Evolutionary conservation across 2,329 filamentous ascomycete species (phyloP).

Genomic region (Aspergillus uvarum): DNA sequence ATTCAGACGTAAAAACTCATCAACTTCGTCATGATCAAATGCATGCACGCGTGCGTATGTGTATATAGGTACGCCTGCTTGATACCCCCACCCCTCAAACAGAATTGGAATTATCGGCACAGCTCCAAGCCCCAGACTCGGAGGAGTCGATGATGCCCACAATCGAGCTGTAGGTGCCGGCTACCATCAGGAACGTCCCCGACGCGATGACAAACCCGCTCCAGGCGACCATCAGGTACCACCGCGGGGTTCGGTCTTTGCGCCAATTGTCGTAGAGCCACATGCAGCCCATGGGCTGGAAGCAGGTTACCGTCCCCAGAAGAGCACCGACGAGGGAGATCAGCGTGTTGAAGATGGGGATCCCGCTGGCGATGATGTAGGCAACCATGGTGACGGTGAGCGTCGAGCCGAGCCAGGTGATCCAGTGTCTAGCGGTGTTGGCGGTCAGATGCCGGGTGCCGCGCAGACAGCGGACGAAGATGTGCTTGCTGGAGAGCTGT

Average conservation of each 20-base stretch:
- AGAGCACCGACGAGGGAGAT: conserved; percentile 29
- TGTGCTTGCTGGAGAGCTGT: conserved; percentile 23
- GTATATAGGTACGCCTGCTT: no score
- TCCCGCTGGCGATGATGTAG: conserved; percentile 29
- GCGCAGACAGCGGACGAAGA: conserved; percentile 25
- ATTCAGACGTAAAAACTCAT: no score
- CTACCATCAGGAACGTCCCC: conserved; percentile 45
- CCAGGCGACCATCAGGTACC: conserved; percentile 22
- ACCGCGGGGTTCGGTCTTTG: neutral
- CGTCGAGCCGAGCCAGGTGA: conserved; percentile 25
- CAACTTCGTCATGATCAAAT: no score
- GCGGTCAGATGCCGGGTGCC: conserved; percentile 22
- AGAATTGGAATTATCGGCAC: conserved; percentile 43
- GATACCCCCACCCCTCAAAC: neutral
- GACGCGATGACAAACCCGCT: conserved; percentile 36
- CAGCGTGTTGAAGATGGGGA: conserved; percentile 27
- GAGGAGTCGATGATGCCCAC: conserved; percentile 29
- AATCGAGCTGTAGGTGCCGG: conserved; percentile 47
- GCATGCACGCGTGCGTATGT: no score
- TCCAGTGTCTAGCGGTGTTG: conserved; percentile 26
- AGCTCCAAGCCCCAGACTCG: conserved; percentile 44
- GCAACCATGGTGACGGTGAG: conserved; percentile 20
- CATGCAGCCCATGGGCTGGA: conserved; percentile 22
- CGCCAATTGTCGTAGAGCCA: conserved; percentile 43
- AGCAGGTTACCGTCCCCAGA: conserved; percentile 21